These are phyloP conservation scores for Tetrapyrgos nigripes DNA, from an alignment of 1,284 basidiomycete species.

Conservation along the genomic window DNA sequence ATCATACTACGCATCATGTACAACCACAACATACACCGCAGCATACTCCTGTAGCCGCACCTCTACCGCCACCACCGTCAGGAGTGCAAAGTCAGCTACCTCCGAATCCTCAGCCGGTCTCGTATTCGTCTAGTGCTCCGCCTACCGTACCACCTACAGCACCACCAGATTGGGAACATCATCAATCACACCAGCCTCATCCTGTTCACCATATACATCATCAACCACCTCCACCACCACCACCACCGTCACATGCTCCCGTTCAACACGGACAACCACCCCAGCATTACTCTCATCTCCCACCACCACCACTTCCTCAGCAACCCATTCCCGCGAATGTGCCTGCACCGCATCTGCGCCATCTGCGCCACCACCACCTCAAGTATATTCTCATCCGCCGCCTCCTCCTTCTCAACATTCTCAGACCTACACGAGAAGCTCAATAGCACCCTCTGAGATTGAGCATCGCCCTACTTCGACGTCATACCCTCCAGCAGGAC, in stretches of 20 bases:
- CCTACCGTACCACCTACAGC: slow-evolving; percentile 8
- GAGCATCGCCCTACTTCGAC: neutral
- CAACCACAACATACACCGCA: slow-evolving; percentile 26
- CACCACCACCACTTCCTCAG: slow-evolving; percentile 9
- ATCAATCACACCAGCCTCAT: slow-evolving; percentile 30
- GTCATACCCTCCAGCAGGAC: slow-evolving; percentile 2
- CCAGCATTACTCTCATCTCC: slow-evolving; percentile 25
- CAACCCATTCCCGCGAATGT: slow-evolving; percentile 4
- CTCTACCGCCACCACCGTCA: slow-evolving; percentile 14
- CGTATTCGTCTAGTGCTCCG: slow-evolving; percentile 22
- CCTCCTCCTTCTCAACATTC: slow-evolving; percentile 22
- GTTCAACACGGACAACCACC: slow-evolving; percentile 32
- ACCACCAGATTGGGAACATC: slow-evolving; percentile 10
- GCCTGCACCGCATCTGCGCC: slow-evolving; percentile 7
- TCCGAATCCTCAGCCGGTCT: slow-evolving; percentile 4
- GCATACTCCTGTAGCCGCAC: slow-evolving; percentile 27
- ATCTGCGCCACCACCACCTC: slow-evolving; percentile 3
- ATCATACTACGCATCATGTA: slow-evolving; percentile 21
- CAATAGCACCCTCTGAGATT: slow-evolving; percentile 6
- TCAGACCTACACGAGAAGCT: neutral
- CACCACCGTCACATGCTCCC: slow-evolving; percentile 12
- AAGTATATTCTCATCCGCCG: slow-evolving; percentile 12
- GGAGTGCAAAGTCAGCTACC: slow-evolving; percentile 13
- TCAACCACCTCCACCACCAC: slow-evolving; percentile 27
- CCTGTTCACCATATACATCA: too few relatives aligned